phyloP scores from a whole-genome alignment of 805 yeast species.

The Clavispora phyllophila region DNA sequence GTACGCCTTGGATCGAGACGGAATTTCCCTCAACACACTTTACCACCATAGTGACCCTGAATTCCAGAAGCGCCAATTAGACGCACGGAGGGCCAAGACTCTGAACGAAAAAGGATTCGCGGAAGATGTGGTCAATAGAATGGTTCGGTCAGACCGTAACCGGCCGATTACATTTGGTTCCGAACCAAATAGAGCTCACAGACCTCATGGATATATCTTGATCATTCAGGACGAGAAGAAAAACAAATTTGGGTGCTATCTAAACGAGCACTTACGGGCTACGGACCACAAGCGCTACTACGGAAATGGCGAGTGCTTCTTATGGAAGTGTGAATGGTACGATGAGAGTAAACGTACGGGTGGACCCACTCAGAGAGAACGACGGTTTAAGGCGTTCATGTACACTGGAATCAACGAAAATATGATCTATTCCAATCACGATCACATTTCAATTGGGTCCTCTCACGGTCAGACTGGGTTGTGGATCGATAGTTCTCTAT shows the following conservation, averaged over 20 bases:
- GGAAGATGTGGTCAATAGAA: conserved; percentile 27
- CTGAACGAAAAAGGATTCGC: conserved; percentile 30
- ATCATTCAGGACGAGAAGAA: conserved; percentile 62
- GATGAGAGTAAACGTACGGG: conserved; percentile 13
- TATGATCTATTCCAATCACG: conserved; percentile 72
- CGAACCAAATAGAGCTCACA: conserved; percentile 10
- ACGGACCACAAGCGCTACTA: conserved; percentile 70
- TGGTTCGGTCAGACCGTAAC: conserved; percentile 16
- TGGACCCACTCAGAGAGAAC: not conserved
- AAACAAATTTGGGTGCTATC: conserved; percentile 70
- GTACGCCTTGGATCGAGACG: conserved; percentile 89
- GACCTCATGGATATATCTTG: conserved; percentile 66
- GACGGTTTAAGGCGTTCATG: conserved; percentile 70
- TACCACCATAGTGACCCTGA: conserved; percentile 53
- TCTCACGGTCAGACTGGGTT: conserved; percentile 91
- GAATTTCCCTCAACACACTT: conserved; percentile 77
- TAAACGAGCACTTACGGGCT: conserved; percentile 68
- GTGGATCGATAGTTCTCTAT: conserved; percentile 74
- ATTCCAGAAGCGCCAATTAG: conserved; percentile 22
- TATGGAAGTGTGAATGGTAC: conserved; percentile 70
- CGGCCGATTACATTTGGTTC: conserved; percentile 14
- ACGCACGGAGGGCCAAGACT: conserved; percentile 9
- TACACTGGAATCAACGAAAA: conserved; percentile 87
- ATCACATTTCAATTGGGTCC: conserved; percentile 80
- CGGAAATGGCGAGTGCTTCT: conserved; percentile 94